Base-by-base conservation (phyloP, 768 basidiomycete genomes). In the Rhizopogon sp. region DNA sequence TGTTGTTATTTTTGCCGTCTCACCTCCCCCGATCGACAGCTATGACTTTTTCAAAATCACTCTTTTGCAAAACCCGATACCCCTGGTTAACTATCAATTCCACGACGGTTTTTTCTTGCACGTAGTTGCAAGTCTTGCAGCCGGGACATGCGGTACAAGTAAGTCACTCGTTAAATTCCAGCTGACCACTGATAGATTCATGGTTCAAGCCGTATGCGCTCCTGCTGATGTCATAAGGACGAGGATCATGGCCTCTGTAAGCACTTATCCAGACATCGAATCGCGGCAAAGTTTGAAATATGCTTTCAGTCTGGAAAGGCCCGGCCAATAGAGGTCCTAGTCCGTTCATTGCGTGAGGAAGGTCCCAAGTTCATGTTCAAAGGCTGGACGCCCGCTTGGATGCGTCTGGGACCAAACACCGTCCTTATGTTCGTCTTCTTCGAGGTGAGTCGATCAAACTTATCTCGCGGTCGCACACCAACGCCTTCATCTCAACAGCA, bases 371-470 rank as follows among this genome's bases (percentile, higher is more conserved):
- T 93, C 66, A 73, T 93, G 52, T 89, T 93, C 71, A 92, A 89
- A 67, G 91, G 91, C 35, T 93, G 91, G 91, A 88, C 88, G 16
- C 91, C 91, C 2, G 88, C 91, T 7, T 93, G 91, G 70, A 82
- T 88, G 61, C 84, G 91, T 46, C 71, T 93, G 42, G 90, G 86
- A 29, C 90, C 90, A 1, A 91, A 92, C 66, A 93, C 91, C 1
- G 77, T 93, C 35, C 73, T 93, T 5, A 79, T 93, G 71, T 93
- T 91, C 69, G 85, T 93, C 46, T 90, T 91, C 71, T 86, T 87
- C 59, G 90, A 93, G 75, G 89, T 87, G 60, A 47, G 74, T 53
- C n/a, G 35, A 22, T 14, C 41, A 33, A 25, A 56, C 29, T 51
- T 13, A 39, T 58, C 56, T 44, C 8, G 2, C 1, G 11, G 3